A percentile compares a stretch with the other conserved stretches of the same genome.
Conservation (phyloP, 768 basidiomycete genomes). For the Suillus hirtellus region DNA sequence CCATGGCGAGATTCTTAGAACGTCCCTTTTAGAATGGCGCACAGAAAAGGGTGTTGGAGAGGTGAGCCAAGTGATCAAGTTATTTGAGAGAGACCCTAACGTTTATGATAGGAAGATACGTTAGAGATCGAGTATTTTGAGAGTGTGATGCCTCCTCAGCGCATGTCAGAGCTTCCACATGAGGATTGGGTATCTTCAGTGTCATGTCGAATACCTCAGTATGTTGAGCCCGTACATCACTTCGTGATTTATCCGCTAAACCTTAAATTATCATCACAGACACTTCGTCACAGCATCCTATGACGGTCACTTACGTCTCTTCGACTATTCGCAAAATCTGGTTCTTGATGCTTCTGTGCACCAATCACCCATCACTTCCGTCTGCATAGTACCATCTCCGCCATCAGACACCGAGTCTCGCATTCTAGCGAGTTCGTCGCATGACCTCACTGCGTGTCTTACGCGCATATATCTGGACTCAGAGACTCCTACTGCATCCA, state of each 20-base stretch:
- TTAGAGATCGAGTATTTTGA: conserved; percentile 92
- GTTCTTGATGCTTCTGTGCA: conserved; percentile 54
- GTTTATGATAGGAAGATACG: conserved; percentile 69
- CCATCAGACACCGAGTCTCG: conserved; percentile 32
- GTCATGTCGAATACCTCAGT: conserved; percentile 61
- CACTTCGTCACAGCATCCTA: conserved; percentile 79
- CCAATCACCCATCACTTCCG: conserved; percentile 65
- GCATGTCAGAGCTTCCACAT: conserved; percentile 75
- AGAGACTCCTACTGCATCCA: conserved; percentile 33
- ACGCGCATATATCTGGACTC: conserved; percentile 25
- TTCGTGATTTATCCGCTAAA: background rate
- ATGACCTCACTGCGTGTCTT: conserved; percentile 74
- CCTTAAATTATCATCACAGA: conserved; percentile 36
- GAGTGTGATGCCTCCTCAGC: conserved; percentile 83
- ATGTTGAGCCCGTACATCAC: conserved; percentile 12
- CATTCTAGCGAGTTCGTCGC: conserved; percentile 68
- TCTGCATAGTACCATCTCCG: conserved; percentile 50
- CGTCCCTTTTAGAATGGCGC: conserved; percentile 75
- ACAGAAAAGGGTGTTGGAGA: conserved; percentile 67
- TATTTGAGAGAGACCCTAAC: conserved; percentile 10
- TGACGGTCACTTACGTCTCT: conserved; percentile 73
- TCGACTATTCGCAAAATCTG: conserved; percentile 66
- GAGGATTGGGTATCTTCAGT: conserved; percentile 94
- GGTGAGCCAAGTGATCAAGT: conserved; percentile 40
- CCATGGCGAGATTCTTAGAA: conserved; percentile 75